Evolutionary conservation across 257 asterid species (phyloP).

Genomic region (Solanum lycopersicoides): DNA sequence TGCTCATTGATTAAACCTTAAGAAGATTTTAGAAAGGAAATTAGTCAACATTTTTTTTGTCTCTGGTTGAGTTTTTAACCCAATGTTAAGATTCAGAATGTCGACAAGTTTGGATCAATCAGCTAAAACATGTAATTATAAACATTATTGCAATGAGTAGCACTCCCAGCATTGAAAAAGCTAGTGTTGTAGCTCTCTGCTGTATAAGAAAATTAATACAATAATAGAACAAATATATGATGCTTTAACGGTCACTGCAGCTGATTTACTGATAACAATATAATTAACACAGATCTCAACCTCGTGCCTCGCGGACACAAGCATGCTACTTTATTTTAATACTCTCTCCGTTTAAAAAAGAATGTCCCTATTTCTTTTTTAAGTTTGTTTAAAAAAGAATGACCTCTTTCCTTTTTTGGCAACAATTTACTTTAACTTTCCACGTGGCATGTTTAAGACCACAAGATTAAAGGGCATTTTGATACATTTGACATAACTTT

Average conservation of each 20-base stretch:
- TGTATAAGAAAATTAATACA: neutral
- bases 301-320: neutral
- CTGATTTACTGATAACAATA: neutral
- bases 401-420: too few species aligned
- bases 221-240: neutral
- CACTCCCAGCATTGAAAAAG: neutral
- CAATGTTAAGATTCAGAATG: neutral
- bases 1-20: neutral
- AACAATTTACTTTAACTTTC: too few species aligned
- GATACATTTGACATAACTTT: too few species aligned
- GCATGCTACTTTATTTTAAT: neutral
- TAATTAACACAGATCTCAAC: neutral
- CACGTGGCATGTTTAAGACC: too few species aligned
- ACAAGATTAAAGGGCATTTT: too few species aligned
- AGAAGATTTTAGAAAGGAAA: neutral
- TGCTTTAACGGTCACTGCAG: neutral
- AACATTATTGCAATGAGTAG: neutral
- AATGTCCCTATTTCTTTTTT: too few species aligned
- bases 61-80: neutral
- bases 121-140: neutral
- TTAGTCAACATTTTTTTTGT: neutral
- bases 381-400: too few species aligned
- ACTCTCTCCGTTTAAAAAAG: too few species aligned
- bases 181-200: neutral
- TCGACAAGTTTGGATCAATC: neutral